Conservation (phyloP, 805 yeast genomes). For the Candida hispaniensis region DNA sequence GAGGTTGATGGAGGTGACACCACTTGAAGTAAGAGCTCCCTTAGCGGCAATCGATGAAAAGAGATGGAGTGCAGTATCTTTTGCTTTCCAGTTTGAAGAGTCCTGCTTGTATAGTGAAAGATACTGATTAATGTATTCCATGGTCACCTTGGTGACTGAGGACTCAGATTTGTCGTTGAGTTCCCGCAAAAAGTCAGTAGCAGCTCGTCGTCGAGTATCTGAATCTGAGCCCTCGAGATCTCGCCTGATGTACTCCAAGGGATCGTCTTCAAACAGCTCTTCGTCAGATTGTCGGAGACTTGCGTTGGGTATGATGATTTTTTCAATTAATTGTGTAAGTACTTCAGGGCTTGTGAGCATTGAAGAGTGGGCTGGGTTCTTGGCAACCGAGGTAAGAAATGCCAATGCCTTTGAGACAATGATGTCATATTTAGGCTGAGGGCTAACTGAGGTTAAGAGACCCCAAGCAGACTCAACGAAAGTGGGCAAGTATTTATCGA, state of each 20-base stretch:
- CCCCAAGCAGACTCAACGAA: slow-evolving; percentile 81
- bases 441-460: slow-evolving; percentile 52
- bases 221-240: slow-evolving; percentile 93
- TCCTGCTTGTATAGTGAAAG: slow-evolving; percentile 38
- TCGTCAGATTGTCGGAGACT: slow-evolving; percentile 78
- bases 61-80: slow-evolving; percentile 76
- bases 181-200: slow-evolving; percentile 86
- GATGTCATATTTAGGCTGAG: slow-evolving; percentile 71
- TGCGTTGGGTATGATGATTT: slow-evolving; percentile 81
- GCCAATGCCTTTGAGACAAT: slow-evolving; percentile 70
- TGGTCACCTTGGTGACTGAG: slow-evolving; percentile 61
- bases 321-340: slow-evolving; percentile 65
- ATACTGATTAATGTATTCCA: slow-evolving; percentile 60
- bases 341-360: slow-evolving; percentile 53
- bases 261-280: slow-evolving; percentile 94
- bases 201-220: slow-evolving; percentile 82
- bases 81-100: slow-evolving; percentile 65
- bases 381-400: slow-evolving; percentile 72
- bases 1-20: slow-evolving; percentile 77
- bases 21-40: slow-evolving; percentile 76
- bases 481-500: slow-evolving; percentile 61
- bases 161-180: slow-evolving; percentile 69
- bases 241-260: slow-evolving; percentile 81
- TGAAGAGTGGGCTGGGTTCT: slow-evolving; percentile 51
- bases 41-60: slow-evolving; percentile 86